A percentile compares a stretch with the other conserved stretches of the same genome.
These are phyloP conservation scores for Ricinus communis DNA, from an alignment of 345 rosid genomes.

Conservation along the genomic window DNA sequence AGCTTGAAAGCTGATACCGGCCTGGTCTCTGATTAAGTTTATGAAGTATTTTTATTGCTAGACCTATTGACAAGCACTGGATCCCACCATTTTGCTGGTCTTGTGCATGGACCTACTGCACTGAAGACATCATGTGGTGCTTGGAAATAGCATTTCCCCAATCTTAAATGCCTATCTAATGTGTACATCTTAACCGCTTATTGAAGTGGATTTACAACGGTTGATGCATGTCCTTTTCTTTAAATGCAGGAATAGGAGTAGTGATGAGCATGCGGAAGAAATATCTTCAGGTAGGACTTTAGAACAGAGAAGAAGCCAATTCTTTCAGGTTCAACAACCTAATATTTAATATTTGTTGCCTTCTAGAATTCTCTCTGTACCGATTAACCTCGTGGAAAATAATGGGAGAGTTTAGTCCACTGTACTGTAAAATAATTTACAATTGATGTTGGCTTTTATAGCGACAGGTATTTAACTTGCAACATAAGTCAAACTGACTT, in stretches of 20 bases:
- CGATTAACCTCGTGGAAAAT: not conserved
- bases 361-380: not conserved
- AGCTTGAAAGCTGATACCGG: no score
- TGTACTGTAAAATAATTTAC: not conserved
- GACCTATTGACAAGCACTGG: not conserved
- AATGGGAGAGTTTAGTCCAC: not conserved
- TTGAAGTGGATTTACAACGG: not conserved
- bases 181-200: not conserved
- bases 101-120: not conserved
- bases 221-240: not conserved
- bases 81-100: not conserved
- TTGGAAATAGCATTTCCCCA: not conserved
- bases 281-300: not conserved
- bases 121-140: not conserved
- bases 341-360: not conserved
- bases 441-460: not conserved
- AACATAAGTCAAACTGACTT: no score
- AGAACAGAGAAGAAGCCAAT: not conserved
- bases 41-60: no score
- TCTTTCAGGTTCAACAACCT: conserved; percentile 5
- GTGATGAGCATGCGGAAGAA: not conserved
- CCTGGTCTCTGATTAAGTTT: not conserved
- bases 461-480: no score
- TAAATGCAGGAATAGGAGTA: conserved; percentile 24
- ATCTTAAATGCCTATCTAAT: not conserved